Evolutionary conservation across 805 yeast species (phyloP).

Genomic region (Kazachstania viticola): DNA sequence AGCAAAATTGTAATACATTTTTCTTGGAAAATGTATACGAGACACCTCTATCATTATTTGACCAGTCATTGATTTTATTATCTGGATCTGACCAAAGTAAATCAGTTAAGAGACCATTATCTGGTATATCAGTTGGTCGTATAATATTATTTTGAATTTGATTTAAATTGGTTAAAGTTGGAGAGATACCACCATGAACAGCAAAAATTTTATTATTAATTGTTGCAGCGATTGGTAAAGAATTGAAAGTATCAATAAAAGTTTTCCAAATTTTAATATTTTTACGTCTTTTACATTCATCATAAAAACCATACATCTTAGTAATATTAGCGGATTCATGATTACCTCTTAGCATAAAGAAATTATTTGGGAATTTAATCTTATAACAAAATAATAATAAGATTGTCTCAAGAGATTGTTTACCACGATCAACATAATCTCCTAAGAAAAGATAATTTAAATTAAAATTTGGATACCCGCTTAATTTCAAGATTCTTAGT

Average conservation of each 20-base stretch:
- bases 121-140: conserved; percentile 79
- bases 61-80: conserved; percentile 45
- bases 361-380: conserved; percentile 91
- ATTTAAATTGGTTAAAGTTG: conserved; percentile 46
- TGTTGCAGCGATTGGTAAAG: conserved; percentile 88
- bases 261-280: conserved; percentile 86
- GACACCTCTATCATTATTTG: conserved; percentile 72
- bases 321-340: conserved; percentile 97
- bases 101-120: conserved; percentile 65
- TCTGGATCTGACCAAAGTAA: conserved; percentile 79
- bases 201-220: conserved; percentile 92
- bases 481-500: conserved; percentile 78
- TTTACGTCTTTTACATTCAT: conserved; percentile 91
- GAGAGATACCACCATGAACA: conserved; percentile 77
- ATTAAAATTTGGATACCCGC: conserved; percentile 94
- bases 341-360: conserved; percentile 86
- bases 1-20: conserved; percentile 55
- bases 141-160: conserved; percentile 51
- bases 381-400: conserved; percentile 80
- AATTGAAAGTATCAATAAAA: conserved; percentile 89
- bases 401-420: conserved; percentile 89
- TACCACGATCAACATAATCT: conserved; percentile 96
- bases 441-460: conserved; percentile 88
- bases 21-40: conserved; percentile 65
- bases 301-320: conserved; percentile 92